phyloP scores from a whole-genome alignment of 805 yeast genomes.

The Candida nitratophila region DNA sequence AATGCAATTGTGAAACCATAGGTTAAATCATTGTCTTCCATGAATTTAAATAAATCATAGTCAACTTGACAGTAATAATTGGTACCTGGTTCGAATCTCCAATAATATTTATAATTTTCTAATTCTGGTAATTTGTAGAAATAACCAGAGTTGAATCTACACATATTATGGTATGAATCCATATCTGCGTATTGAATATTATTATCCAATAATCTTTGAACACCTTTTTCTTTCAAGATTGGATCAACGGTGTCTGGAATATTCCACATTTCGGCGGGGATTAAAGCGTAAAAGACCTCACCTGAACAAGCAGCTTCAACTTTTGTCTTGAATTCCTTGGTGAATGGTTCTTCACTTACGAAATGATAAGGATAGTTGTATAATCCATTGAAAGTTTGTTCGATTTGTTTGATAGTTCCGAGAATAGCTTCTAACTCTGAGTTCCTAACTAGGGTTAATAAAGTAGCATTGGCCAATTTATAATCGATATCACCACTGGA shows the following conservation, averaged over 20 bases:
- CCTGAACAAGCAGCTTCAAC: slow-evolving; percentile 31
- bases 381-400: slow-evolving; percentile 53
- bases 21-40: slow-evolving; percentile 65
- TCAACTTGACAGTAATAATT: slow-evolving; percentile 69
- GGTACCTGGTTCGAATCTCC: slow-evolving; percentile 89
- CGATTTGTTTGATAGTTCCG: slow-evolving; percentile 50
- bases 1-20: slow-evolving; percentile 75
- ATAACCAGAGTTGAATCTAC: slow-evolving; percentile 81
- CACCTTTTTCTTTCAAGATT: slow-evolving; percentile 14
- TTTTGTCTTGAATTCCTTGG: slow-evolving; percentile 44
- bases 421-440: slow-evolving; percentile 44
- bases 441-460: slow-evolving; percentile 64
- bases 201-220: slow-evolving; percentile 24
- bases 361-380: slow-evolving; percentile 72
- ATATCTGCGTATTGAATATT: slow-evolving; percentile 69
- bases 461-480: slow-evolving; percentile 56
- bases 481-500: slow-evolving; percentile 10
- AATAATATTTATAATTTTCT: slow-evolving; percentile 72
- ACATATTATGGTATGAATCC: slow-evolving; percentile 81
- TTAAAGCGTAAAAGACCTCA: slow-evolving; percentile 20
- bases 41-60: slow-evolving; percentile 73
- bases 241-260: slow-evolving; percentile 52
- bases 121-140: slow-evolving; percentile 68
- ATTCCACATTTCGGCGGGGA: slow-evolving; percentile 44
- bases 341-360: slow-evolving; percentile 64